Evolutionary conservation across 139 green algal species (phyloP).

Genomic region (Closterium sp.): DNA sequence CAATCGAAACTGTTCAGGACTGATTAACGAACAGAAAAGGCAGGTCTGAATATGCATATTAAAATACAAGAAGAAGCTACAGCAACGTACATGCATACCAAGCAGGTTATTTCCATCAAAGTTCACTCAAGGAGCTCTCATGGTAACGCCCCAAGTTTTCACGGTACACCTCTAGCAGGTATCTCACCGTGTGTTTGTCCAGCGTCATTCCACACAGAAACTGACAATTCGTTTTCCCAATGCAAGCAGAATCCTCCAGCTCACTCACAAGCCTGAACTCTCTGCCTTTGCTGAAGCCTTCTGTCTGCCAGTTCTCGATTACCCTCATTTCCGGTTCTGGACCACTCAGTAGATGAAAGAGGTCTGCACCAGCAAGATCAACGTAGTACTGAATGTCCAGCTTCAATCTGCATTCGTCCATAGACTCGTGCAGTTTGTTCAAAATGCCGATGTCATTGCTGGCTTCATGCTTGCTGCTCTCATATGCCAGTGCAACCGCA

Average conservation of each 20-base stretch:
- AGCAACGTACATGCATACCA: background rate
- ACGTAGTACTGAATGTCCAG: conserved; percentile 14
- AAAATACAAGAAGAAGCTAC: background rate
- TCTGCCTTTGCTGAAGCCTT: background rate
- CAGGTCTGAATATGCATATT: background rate
- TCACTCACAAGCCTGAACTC: background rate
- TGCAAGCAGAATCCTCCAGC: background rate
- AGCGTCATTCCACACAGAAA: background rate
- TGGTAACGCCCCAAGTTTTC: background rate
- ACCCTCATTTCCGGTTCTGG: background rate
- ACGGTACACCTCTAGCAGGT: background rate
- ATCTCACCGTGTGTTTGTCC: background rate
- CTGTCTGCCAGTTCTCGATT: background rate
- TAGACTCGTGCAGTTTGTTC: background rate
- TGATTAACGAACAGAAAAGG: too few relatives aligned
- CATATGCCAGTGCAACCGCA: conserved; percentile 10
- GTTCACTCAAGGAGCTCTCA: background rate
- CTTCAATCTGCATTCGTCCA: conserved; percentile 10
- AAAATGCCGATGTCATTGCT: conserved; percentile 2
- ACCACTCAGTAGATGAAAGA: background rate
- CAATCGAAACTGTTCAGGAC: too few relatives aligned
- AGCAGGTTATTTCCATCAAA: background rate
- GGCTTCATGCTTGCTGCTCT: background rate
- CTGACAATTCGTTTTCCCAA: background rate
- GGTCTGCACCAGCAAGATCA: background rate